A percentile compares a stretch with the other conserved stretches of the same genome.
Conservation (phyloP, 495 filamentous ascomycete genomes). For the Penicillium subrubescens region DNA sequence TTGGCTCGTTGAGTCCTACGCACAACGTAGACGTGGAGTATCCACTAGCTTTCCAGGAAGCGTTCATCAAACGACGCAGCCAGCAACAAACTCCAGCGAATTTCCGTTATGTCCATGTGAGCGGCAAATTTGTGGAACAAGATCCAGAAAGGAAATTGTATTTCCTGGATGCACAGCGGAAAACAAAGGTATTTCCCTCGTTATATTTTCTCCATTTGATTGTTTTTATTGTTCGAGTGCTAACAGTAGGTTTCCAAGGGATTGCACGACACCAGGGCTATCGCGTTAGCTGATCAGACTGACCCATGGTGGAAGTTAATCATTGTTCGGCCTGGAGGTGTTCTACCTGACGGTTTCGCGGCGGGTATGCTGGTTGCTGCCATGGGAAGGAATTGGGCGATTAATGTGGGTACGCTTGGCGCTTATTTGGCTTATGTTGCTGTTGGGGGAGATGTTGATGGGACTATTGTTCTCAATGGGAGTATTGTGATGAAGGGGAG, state of each 20-base stretch:
- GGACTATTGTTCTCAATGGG: neutral
- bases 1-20: neutral
- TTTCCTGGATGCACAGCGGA: neutral
- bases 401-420: neutral
- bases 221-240: neutral
- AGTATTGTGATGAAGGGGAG: neutral
- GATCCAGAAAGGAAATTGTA: neutral
- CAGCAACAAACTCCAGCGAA: neutral
- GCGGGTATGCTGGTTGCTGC: neutral
- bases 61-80: neutral
- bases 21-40: neutral
- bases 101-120: neutral
- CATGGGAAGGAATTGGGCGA: neutral
- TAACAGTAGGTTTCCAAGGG: neutral
- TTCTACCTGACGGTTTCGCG: neutral
- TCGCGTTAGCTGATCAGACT: neutral
- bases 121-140: neutral
- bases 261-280: neutral
- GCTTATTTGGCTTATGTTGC: neutral
- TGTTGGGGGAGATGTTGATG: neutral
- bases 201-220: neutral
- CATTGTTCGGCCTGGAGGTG: neutral
- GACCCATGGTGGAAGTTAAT: neutral
- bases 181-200: neutral
- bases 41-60: neutral